Evolutionary conservation across 129 eudicot species (phyloP).

Genomic region (Ambrosia artemisiifolia): DNA sequence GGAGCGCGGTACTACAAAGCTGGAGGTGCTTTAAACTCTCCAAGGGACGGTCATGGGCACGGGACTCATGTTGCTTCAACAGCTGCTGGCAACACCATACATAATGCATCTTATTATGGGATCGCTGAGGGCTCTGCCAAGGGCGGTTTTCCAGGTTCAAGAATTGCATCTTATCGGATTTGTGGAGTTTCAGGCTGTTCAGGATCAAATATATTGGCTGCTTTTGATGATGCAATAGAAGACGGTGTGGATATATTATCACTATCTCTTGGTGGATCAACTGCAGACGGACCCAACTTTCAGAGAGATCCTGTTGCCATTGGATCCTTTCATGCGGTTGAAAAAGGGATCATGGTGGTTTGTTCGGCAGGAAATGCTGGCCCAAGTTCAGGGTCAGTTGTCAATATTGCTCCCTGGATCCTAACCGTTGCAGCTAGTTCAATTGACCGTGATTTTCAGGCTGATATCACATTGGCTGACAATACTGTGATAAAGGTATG

Average conservation of each 20-base stretch:
- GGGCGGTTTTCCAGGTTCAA: constrained; percentile 71
- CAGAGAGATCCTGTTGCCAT: constrained; percentile 66
- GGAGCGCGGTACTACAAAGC: constrained; percentile 70
- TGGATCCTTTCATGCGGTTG: constrained; percentile 82
- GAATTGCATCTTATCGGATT: constrained; percentile 70
- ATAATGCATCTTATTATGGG: constrained; percentile 70
- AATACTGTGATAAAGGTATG: constrained; percentile 59
- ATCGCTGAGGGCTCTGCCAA: constrained; percentile 69
- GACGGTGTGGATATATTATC: constrained; percentile 85
- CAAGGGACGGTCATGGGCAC: constrained; percentile 70
- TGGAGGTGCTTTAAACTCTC: constrained; percentile 22
- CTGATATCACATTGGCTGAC: constrained; percentile 56
- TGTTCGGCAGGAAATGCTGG: constrained; percentile 87
- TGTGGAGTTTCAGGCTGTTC: constrained; percentile 51
- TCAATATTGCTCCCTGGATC: constrained; percentile 79
- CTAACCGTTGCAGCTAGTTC: constrained; percentile 79
- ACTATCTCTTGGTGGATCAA: constrained; percentile 53
- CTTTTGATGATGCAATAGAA: constrained; percentile 70
- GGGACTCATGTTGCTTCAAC: constrained; percentile 86
- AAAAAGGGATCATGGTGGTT: constrained; percentile 64
- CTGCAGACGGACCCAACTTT: constrained; percentile 32
- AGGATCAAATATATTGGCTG: constrained; percentile 68
- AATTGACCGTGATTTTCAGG: constrained; percentile 72
- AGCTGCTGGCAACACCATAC: constrained; percentile 59
- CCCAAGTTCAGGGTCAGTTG: constrained; percentile 40